Evolutionary conservation across 345 rosid genomes (phyloP).

Genomic region (Boechera retrofracta): DNA sequence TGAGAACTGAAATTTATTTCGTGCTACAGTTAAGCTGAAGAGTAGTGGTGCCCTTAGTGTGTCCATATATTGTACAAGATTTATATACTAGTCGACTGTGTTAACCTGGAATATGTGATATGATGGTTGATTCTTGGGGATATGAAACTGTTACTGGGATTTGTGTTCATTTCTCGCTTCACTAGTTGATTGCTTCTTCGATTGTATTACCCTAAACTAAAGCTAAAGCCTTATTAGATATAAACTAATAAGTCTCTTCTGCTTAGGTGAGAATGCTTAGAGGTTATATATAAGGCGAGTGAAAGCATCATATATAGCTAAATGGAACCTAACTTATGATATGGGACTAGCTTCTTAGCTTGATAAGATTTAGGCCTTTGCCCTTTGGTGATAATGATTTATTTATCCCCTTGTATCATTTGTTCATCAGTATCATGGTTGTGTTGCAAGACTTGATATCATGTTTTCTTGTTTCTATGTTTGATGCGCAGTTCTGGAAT

Average conservation of each 20-base stretch:
- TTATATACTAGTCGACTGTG: not conserved
- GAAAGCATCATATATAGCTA: not conserved
- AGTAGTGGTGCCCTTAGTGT: not conserved
- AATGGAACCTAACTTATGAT: not conserved
- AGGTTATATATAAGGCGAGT: not conserved
- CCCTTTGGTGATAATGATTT: not conserved
- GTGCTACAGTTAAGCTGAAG: not conserved
- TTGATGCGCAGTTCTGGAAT: not conserved
- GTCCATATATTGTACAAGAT: conserved; percentile 1
- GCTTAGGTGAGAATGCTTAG: not conserved
- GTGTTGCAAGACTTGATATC: conserved; percentile 7
- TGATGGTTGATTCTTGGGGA: conserved; percentile 3
- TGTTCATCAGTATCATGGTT: conserved; percentile 1
- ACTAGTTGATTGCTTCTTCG: not conserved
- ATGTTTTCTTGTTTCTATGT: not conserved
- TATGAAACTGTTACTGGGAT: conserved; percentile 1
- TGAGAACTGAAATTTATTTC: not conserved
- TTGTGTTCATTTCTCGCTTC: conserved; percentile 20
- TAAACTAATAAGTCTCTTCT: conserved; percentile 2
- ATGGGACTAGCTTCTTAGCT: conserved; percentile 8
- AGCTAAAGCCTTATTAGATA: not conserved
- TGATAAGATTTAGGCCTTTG: not conserved
- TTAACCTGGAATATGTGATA: not conserved
- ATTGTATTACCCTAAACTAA: not conserved
- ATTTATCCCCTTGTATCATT: not conserved